A percentile compares a stretch with the other conserved stretches of the same genome.
phyloP scores from a whole-genome alignment of 148 eudicot genomes.

The Drosera capensis region DNA sequence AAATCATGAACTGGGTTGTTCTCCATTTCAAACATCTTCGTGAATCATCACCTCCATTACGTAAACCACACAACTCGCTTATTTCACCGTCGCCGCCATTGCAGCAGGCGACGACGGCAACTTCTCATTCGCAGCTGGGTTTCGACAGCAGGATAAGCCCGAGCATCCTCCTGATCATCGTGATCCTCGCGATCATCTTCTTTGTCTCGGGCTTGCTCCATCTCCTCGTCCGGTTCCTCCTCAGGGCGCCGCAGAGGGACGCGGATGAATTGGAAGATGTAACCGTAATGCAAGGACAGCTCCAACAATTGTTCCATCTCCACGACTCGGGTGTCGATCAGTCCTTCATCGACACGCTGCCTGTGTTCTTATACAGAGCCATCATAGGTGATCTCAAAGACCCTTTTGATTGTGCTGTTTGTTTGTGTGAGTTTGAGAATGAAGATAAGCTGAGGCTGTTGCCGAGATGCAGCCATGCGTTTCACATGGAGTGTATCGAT shows the following conservation, averaged over 20 bases:
- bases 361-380: conserved; percentile 52
- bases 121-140: too few species aligned
- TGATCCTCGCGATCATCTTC: conserved; percentile 58
- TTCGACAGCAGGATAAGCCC: conserved; percentile 53
- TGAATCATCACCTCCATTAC: conserved; percentile 1
- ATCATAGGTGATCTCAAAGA: conserved; percentile 51
- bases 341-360: conserved; percentile 66
- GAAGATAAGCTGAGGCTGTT: conserved; percentile 11
- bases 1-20: not conserved
- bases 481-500: conserved; percentile 25
- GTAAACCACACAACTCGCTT: conserved; percentile 13
- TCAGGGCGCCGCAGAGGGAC: conserved; percentile 31
- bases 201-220: conserved; percentile 77
- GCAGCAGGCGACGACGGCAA: too few species aligned
- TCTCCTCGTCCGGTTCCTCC: conserved; percentile 42
- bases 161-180: conserved; percentile 48
- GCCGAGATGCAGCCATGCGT: conserved; percentile 28
- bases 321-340: conserved; percentile 91
- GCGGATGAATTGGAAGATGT: conserved; percentile 38
- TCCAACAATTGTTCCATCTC: conserved; percentile 65
- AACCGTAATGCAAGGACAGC: conserved; percentile 66
- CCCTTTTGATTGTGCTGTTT: conserved; percentile 32
- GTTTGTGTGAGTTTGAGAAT: conserved; percentile 5
- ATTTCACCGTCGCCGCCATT: conserved; percentile 8
- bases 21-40: conserved; percentile 8